Evolutionary conservation across 768 basidiomycete species (phyloP), one percentile per base, ranked within the genome.

Genomic region (Agaricus subrufescens): DNA sequence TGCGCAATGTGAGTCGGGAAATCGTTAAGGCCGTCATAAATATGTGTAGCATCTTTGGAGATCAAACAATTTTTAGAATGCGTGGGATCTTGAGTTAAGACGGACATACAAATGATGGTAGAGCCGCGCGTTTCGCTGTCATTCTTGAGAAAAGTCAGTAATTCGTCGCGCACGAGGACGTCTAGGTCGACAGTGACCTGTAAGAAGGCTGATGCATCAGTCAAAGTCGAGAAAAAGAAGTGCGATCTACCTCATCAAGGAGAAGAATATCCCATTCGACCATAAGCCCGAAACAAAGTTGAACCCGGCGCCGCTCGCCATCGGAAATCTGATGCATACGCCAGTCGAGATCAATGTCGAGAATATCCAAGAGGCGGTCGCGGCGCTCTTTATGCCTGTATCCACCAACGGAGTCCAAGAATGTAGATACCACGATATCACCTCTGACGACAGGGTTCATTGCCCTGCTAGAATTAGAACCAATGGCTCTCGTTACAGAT

Each of bases 111-210:
- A 47, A 99, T 71, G 54, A 98, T 87, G 11, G 96, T 97, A 10
- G 95, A 91, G 1, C 83, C 82, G 34, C 97, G 83, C 3, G 72
- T 66, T 59, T 87, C 81, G 60, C 90, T 90, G 65, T 99, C 97
- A 12, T 79, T 70, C 60, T 86, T 87, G 49, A 99, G 82, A 73
- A 97, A 98, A 8, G 71, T 80, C 61, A 99, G 81, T n/a, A 99
- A 77, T 59, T 94, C 89, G 53, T 91, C 83, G 48, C 97, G 86
- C 44, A 99, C 97, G 40, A 98, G 81, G 14, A 98, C 95, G 65
- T 99, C 97, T 12, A 99, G 76, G 69, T 99, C 97, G 19, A 98
- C 96, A 1, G 96, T 98, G 53, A 96, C 93, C 91, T 94, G 59
- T 40, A 34, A 54, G 46, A 34, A 47, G 37, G 12, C 30, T 56